phyloP scores from a whole-genome alignment of 352 stramenopile genomes.

The Albugo laibachii region DNA sequence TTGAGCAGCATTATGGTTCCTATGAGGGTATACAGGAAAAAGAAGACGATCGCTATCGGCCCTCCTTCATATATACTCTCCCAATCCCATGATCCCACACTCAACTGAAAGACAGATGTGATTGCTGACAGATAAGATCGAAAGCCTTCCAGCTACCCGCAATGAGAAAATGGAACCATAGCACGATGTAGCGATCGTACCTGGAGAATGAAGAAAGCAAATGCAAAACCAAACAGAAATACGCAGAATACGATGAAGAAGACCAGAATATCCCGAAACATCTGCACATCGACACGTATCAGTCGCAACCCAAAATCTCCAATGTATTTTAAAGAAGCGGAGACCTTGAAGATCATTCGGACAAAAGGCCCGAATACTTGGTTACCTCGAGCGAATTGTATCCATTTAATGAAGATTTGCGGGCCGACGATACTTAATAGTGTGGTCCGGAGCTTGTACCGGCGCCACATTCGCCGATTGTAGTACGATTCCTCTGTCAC shows the following conservation, averaged over 20 bases:
- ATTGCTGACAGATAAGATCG: conserved; percentile 35
- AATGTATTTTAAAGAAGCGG: background rate
- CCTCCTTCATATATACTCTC: conserved; percentile 45
- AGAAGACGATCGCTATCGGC: conserved; percentile 43
- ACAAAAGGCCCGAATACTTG: conserved; percentile 48
- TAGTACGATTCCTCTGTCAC: conserved; percentile 18
- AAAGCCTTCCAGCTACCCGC: conserved; percentile 34
- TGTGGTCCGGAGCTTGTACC: conserved; percentile 53
- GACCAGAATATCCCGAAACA: conserved; percentile 59
- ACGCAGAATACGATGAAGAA: conserved; percentile 59
- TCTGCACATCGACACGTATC: conserved; percentile 15
- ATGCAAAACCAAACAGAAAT: conserved; percentile 52
- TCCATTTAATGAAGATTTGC: conserved; percentile 66
- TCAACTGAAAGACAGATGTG: conserved; percentile 45
- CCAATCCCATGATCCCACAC: conserved; percentile 59
- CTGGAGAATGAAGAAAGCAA: conserved; percentile 71
- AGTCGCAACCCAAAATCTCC: background rate
- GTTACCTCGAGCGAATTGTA: conserved; percentile 57
- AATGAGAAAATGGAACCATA: background rate
- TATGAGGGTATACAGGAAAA: conserved; percentile 48
- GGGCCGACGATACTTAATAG: conserved; percentile 59
- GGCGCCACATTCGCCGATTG: conserved; percentile 22
- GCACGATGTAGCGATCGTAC: conserved; percentile 6
- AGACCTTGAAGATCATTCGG: conserved; percentile 70
- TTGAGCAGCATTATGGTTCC: conserved; percentile 73